Percentiles rank a stretch among this genome's conserved stretches.
Conservation (phyloP, 2,329 filamentous ascomycete species). For the Xylaria sp. region DNA sequence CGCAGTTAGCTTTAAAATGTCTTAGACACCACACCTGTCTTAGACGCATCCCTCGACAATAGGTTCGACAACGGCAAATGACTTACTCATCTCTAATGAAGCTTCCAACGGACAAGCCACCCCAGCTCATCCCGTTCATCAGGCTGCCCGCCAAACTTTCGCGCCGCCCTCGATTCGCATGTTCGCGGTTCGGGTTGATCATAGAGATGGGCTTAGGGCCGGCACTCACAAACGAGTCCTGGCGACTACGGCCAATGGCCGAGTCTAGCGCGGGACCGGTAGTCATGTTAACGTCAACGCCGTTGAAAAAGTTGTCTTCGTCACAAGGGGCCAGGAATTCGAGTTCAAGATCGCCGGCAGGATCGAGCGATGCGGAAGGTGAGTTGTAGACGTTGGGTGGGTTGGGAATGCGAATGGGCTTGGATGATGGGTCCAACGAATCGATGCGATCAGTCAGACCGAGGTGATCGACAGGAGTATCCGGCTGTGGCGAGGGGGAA, state of each 20-base stretch:
- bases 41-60: not conserved
- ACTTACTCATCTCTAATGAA: conserved; percentile 99
- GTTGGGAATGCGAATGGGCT: conserved; percentile 51
- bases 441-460: conserved; percentile 44
- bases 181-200: conserved; percentile 70
- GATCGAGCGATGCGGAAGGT: conserved; percentile 37
- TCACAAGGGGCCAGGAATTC: conserved; percentile 35
- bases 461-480: conserved; percentile 54
- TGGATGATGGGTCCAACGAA: conserved; percentile 45
- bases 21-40: conserved; percentile 34
- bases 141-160: conserved; percentile 72
- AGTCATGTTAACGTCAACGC: conserved; percentile 62
- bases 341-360: conserved; percentile 43
- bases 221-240: conserved; percentile 73
- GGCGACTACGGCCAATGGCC: conserved; percentile 66
- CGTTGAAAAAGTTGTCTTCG: conserved; percentile 37
- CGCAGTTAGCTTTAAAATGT: conserved; percentile 42
- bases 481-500: conserved; percentile 56
- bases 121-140: conserved; percentile 93
- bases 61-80: conserved; percentile 12
- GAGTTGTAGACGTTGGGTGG: conserved; percentile 41
- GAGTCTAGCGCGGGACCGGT: conserved; percentile 68
- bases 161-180: conserved; percentile 65
- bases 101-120: conserved; percentile 92
- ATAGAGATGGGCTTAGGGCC: conserved; percentile 74